Evolutionary conservation across 352 stramenopile genomes (phyloP), one percentile per base, ranked within the genome.

Genomic region (Pythium aristosporum): DNA sequence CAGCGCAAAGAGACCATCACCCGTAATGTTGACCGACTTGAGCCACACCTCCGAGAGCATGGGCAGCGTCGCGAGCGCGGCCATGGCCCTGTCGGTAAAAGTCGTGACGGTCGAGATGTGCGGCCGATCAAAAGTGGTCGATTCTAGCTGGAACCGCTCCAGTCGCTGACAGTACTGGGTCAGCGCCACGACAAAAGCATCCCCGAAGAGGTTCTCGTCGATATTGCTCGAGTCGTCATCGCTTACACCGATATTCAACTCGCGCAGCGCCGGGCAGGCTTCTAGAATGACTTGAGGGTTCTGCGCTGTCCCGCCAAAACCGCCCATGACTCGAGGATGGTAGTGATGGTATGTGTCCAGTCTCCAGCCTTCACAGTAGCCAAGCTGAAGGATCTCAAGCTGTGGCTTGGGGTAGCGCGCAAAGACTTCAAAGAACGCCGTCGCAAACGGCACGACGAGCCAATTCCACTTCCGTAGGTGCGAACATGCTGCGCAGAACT

Each of bases 401-500:
- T 50, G n/a, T 15, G 54, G 57, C 57, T 64, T 64, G 18, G 32
- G 41, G 37, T 30, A 50, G 16, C 16, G 18, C 2, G n/a, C 34
- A 56, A 64, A 64, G 23, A 57, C 42, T 37, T 56, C 46, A 44
- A 57, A 64, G 21, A 64, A 64, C 36, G 20, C 3, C 12, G 46
- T 57, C 36, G 57, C 48, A 23, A 50, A 57, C 15, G 57, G 57
- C 46, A 56, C 46, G 1, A 42, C 3, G 5, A 34, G 13, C 57
- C 57, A 64, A 32, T 56, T 21, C 15, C 48, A 57, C 21, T 25
- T 43, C 8, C 15, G 6, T 2, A 64, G 46, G 0, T 56, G 32
- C 20, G 63, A 57, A 20, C 75, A 82, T 7, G 54, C 64, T 15
- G 41, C 48, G 43, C 77, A 87, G 46, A 86, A 88, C 1, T 21